These are phyloP conservation scores for Microbotryum intermedium DNA, from an alignment of 1,284 basidiomycete genomes.

Conservation along the genomic window DNA sequence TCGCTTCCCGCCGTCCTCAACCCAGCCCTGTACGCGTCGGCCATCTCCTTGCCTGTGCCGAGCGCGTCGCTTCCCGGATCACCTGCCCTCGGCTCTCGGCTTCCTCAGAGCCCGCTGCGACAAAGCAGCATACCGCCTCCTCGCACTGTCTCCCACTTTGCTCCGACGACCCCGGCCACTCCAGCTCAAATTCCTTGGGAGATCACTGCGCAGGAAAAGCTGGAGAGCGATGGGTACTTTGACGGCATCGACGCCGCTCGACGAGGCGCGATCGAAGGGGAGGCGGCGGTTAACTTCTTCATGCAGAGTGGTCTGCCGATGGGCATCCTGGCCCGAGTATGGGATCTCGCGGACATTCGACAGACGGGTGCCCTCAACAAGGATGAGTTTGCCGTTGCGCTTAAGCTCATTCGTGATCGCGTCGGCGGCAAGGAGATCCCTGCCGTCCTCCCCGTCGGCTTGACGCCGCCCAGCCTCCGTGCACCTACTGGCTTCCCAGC, in stretches of 20 bases:
- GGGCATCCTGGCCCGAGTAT: constrained; percentile 76
- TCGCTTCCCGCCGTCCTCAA: constrained; percentile 71
- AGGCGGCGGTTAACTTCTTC: constrained; percentile 93
- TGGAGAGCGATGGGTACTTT: constrained; percentile 71
- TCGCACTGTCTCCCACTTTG: not conserved
- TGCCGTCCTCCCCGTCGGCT: constrained; percentile 54
- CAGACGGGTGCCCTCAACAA: constrained; percentile 78
- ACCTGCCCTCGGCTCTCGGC: constrained; percentile 21
- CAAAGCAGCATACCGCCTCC: not conserved
- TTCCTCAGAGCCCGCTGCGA: constrained; percentile 46
- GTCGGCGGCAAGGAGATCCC: constrained; percentile 79
- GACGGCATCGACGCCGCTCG: constrained; percentile 67
- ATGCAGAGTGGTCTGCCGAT: constrained; percentile 81
- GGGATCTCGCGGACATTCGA: constrained; percentile 90
- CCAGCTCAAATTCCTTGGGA: constrained; percentile 55
- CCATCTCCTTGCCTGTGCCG: constrained; percentile 39
- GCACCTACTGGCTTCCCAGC: constrained; percentile 11
- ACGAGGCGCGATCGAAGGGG: constrained; percentile 79
- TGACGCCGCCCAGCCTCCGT: constrained; percentile 68
- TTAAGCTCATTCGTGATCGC: constrained; percentile 87
- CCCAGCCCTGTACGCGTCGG: constrained; percentile 84
- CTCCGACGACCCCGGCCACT: not conserved
- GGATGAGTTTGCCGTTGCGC: constrained; percentile 93
- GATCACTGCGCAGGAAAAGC: constrained; percentile 73
- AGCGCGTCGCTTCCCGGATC: constrained; percentile 43